These are phyloP conservation scores for Nakazawaea ambrosiae DNA, from an alignment of 805 yeast species.

Conservation along the genomic window DNA sequence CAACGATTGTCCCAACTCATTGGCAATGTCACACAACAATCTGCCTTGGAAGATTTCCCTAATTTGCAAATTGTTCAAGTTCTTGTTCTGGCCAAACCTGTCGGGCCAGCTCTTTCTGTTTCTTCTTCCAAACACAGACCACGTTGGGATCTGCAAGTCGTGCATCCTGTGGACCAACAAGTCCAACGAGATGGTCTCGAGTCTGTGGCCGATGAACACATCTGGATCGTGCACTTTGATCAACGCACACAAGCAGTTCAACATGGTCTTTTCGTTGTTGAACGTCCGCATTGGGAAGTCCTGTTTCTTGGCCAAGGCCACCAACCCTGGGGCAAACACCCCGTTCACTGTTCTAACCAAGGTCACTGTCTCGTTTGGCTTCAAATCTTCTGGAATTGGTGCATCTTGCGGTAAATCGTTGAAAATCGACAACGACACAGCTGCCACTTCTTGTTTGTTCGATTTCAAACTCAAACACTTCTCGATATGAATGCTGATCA, in stretches of 20 bases:
- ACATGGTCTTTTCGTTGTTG: conserved; percentile 66
- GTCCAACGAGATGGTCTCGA: conserved; percentile 74
- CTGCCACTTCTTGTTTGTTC: conserved; percentile 80
- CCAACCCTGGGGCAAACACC: conserved; percentile 72
- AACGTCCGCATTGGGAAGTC: conserved; percentile 48
- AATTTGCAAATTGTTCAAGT: conserved; percentile 46
- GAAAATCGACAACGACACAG: conserved; percentile 72
- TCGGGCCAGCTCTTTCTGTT: conserved; percentile 74
- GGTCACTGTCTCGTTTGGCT: conserved; percentile 60
- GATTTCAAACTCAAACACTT: conserved; percentile 69
- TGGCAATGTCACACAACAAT: conserved; percentile 84
- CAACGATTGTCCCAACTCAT: conserved; percentile 90
- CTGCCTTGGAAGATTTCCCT: conserved; percentile 79
- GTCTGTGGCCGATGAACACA: conserved; percentile 78
- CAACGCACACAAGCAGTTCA: conserved; percentile 67
- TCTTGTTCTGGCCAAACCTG: conserved; percentile 48
- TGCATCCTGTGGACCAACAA: conserved; percentile 76
- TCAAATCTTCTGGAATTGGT: conserved; percentile 53
- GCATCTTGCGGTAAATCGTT: conserved; percentile 67
- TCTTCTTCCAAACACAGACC: conserved; percentile 82
- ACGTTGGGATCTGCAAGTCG: conserved; percentile 63
- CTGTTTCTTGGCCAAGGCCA: conserved; percentile 49
- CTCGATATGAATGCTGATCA: conserved; percentile 72
- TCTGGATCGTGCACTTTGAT: conserved; percentile 82
- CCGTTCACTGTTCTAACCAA: conserved; percentile 74